Percentiles rank a stretch among this genome's conserved stretches.
Conservation (phyloP, 352 stramenopile genomes). For the Pythium oligandrum region DNA sequence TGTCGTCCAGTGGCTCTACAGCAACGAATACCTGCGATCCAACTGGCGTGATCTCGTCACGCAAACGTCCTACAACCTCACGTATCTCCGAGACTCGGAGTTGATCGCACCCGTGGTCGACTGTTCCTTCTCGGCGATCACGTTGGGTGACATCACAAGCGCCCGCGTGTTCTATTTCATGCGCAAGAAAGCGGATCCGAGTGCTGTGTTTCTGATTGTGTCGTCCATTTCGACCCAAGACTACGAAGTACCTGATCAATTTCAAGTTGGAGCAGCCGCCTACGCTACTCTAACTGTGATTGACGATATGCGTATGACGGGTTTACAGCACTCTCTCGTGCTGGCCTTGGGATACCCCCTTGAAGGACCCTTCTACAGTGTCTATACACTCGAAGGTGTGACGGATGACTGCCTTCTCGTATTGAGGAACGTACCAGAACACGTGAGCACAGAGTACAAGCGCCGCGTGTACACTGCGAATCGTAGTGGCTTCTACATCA, state of each 20-base stretch:
- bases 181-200: conserved; percentile 5
- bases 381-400: too few relatives aligned
- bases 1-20: conserved; percentile 16
- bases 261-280: conserved; percentile 5
- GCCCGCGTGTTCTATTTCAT: conserved; percentile 14
- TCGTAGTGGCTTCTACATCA: too few relatives aligned
- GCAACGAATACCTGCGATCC: conserved; percentile 26
- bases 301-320: neutral
- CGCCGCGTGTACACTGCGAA: too few relatives aligned
- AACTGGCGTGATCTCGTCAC: conserved; percentile 19
- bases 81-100: conserved; percentile 22
- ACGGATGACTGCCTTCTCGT: too few relatives aligned
- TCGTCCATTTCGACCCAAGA: conserved; percentile 15
- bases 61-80: conserved; percentile 32
- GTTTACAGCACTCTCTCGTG: too few relatives aligned
- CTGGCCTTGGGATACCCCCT: too few relatives aligned
- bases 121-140: conserved; percentile 27
- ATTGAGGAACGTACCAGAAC: too few relatives aligned
- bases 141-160: conserved; percentile 3
- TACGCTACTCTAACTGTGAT: conserved; percentile 13
- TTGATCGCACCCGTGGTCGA: conserved; percentile 39
- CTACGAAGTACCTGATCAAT: conserved; percentile 10
- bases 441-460: too few relatives aligned
- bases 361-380: too few relatives aligned
- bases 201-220: conserved; percentile 16